These are phyloP conservation scores for Nakaseomyces delphensis DNA, from an alignment of 1,139 yeast genomes.

Conservation along the genomic window DNA sequence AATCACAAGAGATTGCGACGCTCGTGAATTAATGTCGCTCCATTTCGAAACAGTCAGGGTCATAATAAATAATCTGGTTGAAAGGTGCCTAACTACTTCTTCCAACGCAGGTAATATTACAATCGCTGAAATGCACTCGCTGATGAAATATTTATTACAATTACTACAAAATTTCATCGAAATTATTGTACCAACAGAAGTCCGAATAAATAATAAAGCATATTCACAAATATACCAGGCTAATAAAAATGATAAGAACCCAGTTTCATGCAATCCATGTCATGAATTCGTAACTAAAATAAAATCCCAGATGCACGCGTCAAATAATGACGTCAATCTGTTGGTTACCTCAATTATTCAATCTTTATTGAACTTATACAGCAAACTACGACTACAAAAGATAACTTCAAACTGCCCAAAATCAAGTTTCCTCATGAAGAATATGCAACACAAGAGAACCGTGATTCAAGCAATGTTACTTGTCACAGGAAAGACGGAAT, in stretches of 20 bases:
- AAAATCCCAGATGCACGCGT: constrained; percentile 7
- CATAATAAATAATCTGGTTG: background rate
- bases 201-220: background rate
- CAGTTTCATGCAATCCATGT: background rate
- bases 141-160: background rate
- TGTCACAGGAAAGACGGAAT: constrained; percentile 14
- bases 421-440: background rate
- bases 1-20: background rate
- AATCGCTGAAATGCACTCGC: background rate
- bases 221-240: background rate
- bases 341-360: background rate
- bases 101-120: background rate
- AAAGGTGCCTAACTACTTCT: background rate
- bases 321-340: constrained; percentile 7
- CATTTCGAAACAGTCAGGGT: background rate
- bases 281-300: background rate
- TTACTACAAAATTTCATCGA: background rate
- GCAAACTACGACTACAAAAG: background rate
- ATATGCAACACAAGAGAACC: constrained; percentile 9
- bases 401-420: background rate
- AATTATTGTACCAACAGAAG: background rate
- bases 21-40: background rate
- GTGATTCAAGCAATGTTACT: constrained; percentile 17
- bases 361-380: background rate
- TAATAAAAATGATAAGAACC: background rate